Evolutionary conservation across 139 green algal genomes (phyloP).

Genomic region (Parachlorella kessleri): DNA sequence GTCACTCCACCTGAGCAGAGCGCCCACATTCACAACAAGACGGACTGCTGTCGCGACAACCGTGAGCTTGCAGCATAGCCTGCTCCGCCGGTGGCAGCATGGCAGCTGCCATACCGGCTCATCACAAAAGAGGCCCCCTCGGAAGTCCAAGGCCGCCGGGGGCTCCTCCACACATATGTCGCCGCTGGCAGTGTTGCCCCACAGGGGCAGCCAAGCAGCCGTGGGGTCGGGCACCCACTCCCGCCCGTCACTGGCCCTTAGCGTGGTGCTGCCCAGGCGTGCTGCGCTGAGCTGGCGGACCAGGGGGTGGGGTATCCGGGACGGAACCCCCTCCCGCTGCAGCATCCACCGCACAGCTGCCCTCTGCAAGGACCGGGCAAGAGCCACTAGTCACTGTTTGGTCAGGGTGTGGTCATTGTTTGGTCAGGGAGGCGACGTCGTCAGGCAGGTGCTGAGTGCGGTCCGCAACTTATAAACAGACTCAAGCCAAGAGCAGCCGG

Average conservation of each 20-base stretch:
- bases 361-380: slow-evolving; percentile 37
- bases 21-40: too few species aligned
- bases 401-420: too few species aligned
- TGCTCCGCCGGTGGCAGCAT: too few species aligned
- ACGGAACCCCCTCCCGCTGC: slow-evolving; percentile 34
- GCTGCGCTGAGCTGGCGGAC: slow-evolving; percentile 25
- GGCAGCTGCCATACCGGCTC: slow-evolving; percentile 73
- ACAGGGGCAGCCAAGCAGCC: slow-evolving; percentile 14
- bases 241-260: neutral
- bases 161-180: slow-evolving; percentile 37
- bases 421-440: too few species aligned
- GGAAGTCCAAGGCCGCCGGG: slow-evolving; percentile 42
- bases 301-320: slow-evolving; percentile 41
- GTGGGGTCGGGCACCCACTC: neutral
- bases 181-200: slow-evolving; percentile 45
- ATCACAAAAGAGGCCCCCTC: slow-evolving; percentile 90
- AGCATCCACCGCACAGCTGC: slow-evolving; percentile 75
- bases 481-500: neutral
- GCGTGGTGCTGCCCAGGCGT: neutral
- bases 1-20: too few species aligned
- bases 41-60: too few species aligned
- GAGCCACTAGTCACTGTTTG: too few species aligned
- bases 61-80: too few species aligned
- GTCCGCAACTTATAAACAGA: neutral
- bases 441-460: neutral